Evolutionary conservation across 768 basidiomycete genomes (phyloP).

Genomic region (Xerocomellus intermedius): DNA sequence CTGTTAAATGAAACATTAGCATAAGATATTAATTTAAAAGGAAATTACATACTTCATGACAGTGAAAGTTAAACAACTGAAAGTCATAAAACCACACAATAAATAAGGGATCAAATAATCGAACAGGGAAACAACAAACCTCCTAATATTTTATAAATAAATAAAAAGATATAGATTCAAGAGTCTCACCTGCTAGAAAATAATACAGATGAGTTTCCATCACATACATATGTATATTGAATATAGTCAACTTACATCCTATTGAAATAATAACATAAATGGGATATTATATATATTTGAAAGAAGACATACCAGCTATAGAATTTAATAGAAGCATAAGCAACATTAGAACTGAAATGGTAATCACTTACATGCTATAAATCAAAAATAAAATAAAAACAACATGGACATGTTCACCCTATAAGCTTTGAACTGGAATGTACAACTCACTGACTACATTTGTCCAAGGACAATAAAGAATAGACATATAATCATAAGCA

Average conservation of each 20-base stretch:
- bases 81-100: not conserved
- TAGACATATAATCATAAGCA: too few species aligned
- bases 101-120: not conserved
- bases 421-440: too few species aligned
- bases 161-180: not conserved
- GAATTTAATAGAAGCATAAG: not conserved
- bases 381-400: not conserved
- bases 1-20: not conserved
- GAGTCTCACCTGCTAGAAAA: not conserved
- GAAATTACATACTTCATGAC: not conserved
- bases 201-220: not conserved
- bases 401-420: too few species aligned
- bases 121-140: not conserved
- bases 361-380: not conserved
- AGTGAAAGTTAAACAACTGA: too few species aligned
- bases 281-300: not conserved
- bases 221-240: not conserved
- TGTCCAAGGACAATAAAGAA: too few species aligned
- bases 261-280: not conserved
- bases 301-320: not conserved
- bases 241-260: not conserved
- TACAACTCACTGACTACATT: too few species aligned
- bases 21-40: not conserved
- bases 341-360: not conserved
- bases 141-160: not conserved